Base-by-base conservation (phyloP, 2,329 filamentous ascomycete species). In the Ustulina deusta region DNA sequence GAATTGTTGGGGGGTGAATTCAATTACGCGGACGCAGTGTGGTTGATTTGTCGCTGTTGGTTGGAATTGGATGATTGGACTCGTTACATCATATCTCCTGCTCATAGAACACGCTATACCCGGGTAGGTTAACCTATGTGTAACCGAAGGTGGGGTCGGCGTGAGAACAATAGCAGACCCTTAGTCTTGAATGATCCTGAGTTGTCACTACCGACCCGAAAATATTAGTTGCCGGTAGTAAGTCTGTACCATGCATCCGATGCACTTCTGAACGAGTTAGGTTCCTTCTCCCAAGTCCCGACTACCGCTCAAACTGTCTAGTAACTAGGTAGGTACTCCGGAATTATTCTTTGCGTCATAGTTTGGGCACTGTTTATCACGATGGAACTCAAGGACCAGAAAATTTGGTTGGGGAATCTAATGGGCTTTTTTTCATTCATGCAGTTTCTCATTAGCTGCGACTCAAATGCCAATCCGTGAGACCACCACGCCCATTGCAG, bases 371-470 rank as follows among this genome's bases (percentile, higher is more conserved):
- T 29, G 5, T 27, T 42, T 3, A 15, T 40, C 54, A 56, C 7
- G 20, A 29, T 27, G 20, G 17, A 29, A 11, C 6, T 29, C 22
- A n/a, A 22, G 44, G 3, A 27, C 5, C 17, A n/a, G n/a, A 17
- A 49, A 25, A 55, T 11, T 56, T 42, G 22, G 48, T 36, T 65
- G 63, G 66, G 70, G 69, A 70, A 71, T 68, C 69, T 60, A 63
- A 67, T 71, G 68, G 67, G 66, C 63, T 69, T 74, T 76, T 74
- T 71, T 76, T 77, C 72, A 74, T 72, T 71, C 72, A 75, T 77
- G 74, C 76, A 77, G 74, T 76, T 74, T 74, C 71, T 77, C 76
- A 77, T 79, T 77, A 77, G 71, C 75, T 76, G 75, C 73, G 65
- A 67, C 73, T 77, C 74, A 75, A 74, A 78, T 77, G 72, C 73